A percentile compares a stretch with the other conserved stretches of the same genome.
phyloP scores from a whole-genome alignment of 139 green algal species.

The Micractinium conductrix region DNA sequence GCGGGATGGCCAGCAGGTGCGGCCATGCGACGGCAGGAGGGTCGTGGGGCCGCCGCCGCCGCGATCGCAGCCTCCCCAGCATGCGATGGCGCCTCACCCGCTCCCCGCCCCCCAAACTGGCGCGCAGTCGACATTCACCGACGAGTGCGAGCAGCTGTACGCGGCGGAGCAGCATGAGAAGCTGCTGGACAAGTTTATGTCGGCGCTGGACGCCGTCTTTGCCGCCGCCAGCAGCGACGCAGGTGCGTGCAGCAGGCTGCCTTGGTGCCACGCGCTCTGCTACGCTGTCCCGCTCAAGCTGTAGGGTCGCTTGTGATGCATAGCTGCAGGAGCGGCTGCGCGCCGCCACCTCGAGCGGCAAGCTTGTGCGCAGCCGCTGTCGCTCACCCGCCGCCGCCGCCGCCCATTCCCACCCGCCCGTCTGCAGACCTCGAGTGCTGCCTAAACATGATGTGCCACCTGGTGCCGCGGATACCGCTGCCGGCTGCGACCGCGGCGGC shows the following conservation, averaged over 20 bases:
- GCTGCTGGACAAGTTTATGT: constrained; percentile 48
- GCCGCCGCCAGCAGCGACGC: constrained; percentile 41
- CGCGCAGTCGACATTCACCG: constrained; percentile 37
- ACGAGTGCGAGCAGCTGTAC: constrained; percentile 43
- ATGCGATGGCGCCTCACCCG: background rate
- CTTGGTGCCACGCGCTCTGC: too few species aligned
- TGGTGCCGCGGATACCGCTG: constrained; percentile 46
- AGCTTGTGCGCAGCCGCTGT: too few species aligned
- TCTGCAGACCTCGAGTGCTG: constrained; percentile 56
- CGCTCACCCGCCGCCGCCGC: background rate
- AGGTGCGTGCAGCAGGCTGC: constrained; percentile 26
- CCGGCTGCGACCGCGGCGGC: constrained; percentile 22
- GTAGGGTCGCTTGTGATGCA: background rate
- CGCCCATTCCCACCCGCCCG: background rate
- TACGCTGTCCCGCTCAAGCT: background rate
- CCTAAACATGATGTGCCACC: constrained; percentile 59
- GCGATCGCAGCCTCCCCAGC: constrained; percentile 28
- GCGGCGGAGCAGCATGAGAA: constrained; percentile 42
- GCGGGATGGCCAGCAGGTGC: background rate
- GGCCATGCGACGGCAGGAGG: background rate
- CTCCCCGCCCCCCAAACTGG: too few species aligned
- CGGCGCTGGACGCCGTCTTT: constrained; percentile 51
- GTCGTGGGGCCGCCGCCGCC: constrained; percentile 21
- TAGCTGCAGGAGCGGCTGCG: background rate
- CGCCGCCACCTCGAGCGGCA: too few species aligned